phyloP scores from a whole-genome alignment of 192 early-diverging fungal genomes.

The Physocladia obscura region DNA sequence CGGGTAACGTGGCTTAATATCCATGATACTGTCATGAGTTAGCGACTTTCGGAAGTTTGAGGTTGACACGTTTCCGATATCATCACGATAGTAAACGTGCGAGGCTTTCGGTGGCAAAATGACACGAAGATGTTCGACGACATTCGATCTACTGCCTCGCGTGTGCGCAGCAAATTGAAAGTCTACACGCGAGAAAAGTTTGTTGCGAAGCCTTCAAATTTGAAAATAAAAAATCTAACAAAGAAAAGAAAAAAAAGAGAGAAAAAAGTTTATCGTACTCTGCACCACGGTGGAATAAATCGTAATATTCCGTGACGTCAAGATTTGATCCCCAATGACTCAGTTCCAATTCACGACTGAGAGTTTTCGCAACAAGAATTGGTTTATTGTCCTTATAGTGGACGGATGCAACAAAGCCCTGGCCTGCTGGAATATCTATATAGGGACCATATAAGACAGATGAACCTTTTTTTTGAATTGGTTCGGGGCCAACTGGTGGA shows the following conservation, averaged over 20 bases:
- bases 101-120: constrained; percentile 68
- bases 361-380: constrained; percentile 56
- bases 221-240: no score
- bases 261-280: constrained; percentile 63
- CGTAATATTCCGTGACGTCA: constrained; percentile 78
- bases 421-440: constrained; percentile 40
- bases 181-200: constrained; percentile 74
- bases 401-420: constrained; percentile 47
- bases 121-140: constrained; percentile 52
- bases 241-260: neutral
- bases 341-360: constrained; percentile 73
- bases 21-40: constrained; percentile 55
- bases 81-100: constrained; percentile 83
- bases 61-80: constrained; percentile 97
- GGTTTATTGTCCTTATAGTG: constrained; percentile 68
- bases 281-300: constrained; percentile 74
- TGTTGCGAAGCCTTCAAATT: constrained; percentile 43
- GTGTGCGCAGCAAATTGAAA: constrained; percentile 46
- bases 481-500: constrained; percentile 12
- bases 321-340: constrained; percentile 83
- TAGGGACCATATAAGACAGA: constrained; percentile 77
- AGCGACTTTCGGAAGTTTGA: constrained; percentile 53
- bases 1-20: constrained; percentile 88
- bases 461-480: constrained; percentile 49
- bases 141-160: constrained; percentile 50